These are phyloP conservation scores for Fusarium sp. DNA, from an alignment of 2,329 filamentous ascomycete species.

Conservation along the genomic window DNA sequence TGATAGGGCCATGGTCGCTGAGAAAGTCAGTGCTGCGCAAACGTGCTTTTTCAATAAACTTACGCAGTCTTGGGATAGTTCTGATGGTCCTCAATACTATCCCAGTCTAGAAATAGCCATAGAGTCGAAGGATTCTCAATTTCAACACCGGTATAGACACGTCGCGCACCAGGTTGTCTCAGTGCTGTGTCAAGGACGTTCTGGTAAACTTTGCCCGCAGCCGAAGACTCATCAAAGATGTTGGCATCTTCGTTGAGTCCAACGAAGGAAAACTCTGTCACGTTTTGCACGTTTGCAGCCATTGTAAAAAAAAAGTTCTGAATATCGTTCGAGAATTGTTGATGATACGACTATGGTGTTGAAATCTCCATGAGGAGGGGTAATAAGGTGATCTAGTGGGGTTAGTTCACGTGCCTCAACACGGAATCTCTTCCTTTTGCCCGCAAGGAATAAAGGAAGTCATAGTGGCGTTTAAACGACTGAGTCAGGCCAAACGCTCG, in stretches of 20 bases:
- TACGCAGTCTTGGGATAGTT: constrained; percentile 40
- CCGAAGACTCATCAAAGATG: constrained; percentile 26
- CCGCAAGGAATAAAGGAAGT: constrained; percentile 39
- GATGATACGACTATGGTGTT: constrained; percentile 10
- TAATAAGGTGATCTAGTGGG: constrained; percentile 31
- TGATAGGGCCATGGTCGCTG: constrained; percentile 29
- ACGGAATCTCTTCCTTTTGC: constrained; percentile 32
- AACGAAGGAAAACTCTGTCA: constrained; percentile 46
- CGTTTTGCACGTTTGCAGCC: constrained; percentile 36
- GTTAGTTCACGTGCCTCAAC: constrained; percentile 20
- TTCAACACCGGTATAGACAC: constrained; percentile 44
- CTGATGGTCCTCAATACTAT: constrained; percentile 38
- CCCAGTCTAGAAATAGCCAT: constrained; percentile 50
- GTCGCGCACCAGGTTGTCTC: constrained; percentile 44
- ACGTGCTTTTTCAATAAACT: not conserved
- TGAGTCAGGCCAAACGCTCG: not conserved
- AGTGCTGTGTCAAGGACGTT: constrained; percentile 37
- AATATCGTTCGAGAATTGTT: not conserved
- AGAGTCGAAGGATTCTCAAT: constrained; percentile 45
- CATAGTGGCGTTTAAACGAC: not conserved
- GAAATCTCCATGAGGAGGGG: constrained; percentile 17
- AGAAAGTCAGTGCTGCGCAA: not conserved
- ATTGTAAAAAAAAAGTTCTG: constrained; percentile 10
- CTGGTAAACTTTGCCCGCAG: constrained; percentile 32
- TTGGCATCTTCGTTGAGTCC: constrained; percentile 37